A percentile compares a stretch with the other conserved stretches of the same genome.
Evolutionary conservation across 257 asterid genomes (phyloP).

Genomic region (Linderniella brevidens): DNA sequence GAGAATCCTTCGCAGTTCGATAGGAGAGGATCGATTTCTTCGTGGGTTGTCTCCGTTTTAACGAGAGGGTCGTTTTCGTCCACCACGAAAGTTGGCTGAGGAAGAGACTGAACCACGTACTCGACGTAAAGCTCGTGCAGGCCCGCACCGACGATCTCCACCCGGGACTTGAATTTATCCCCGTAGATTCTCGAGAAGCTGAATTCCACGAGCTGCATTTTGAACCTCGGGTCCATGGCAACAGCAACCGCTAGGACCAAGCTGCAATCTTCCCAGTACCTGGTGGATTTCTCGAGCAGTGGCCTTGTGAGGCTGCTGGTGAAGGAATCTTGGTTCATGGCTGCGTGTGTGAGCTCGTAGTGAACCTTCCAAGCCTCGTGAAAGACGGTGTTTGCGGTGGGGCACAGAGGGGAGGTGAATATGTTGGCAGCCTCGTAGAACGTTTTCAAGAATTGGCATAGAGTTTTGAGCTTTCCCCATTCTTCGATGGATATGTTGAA

Average conservation of each 20-base stretch:
- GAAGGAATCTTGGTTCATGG: constrained; percentile 23
- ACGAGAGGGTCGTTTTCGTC: constrained; percentile 18
- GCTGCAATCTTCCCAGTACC: constrained; percentile 46
- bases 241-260: constrained; percentile 46
- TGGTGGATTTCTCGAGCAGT: constrained; percentile 25
- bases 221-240: constrained; percentile 65
- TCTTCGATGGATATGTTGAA: constrained; percentile 38
- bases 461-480: constrained; percentile 50
- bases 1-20: constrained; percentile 23
- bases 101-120: constrained; percentile 25
- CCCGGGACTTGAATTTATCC: constrained; percentile 22
- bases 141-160: constrained; percentile 29
- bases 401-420: constrained; percentile 27
- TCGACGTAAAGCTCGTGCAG: constrained; percentile 33
- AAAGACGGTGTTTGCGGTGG: constrained; percentile 45
- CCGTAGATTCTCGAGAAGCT: constrained; percentile 38
- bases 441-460: constrained; percentile 41
- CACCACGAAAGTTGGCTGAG: constrained; percentile 19
- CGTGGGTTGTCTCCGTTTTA: constrained; percentile 23
- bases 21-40: constrained; percentile 19
- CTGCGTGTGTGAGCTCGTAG: constrained; percentile 30
- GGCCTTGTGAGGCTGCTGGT: constrained; percentile 24
- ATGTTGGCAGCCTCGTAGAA: constrained; percentile 58
- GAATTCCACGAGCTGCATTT: constrained; percentile 40
- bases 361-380: constrained; percentile 43